Evolutionary conservation across 495 filamentous ascomycete genomes (phyloP).

Genomic region (Lentithecium fluviatile): DNA sequence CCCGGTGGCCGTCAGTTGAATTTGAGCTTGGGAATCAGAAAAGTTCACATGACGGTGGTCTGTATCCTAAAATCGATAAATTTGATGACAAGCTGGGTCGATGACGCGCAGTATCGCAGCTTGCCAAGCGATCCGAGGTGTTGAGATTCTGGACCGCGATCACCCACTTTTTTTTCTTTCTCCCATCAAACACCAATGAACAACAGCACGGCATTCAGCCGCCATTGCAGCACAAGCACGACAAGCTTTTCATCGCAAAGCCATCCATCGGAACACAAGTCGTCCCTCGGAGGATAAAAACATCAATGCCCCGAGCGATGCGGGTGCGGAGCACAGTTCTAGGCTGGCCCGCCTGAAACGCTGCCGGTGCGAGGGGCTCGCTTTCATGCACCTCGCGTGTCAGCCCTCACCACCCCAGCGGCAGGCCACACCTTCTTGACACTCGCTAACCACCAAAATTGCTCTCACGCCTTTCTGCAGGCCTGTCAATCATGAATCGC

Average conservation of each 20-base stretch:
- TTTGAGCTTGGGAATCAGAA: neutral
- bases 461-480: neutral
- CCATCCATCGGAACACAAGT: too few species aligned
- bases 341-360: conserved; percentile 19
- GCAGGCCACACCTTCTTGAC: conserved; percentile 27
- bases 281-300: neutral
- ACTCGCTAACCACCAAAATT: conserved; percentile 17
- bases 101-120: conserved; percentile 18
- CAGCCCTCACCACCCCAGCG: conserved; percentile 27
- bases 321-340: conserved; percentile 1
- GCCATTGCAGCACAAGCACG: too few species aligned
- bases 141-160: conserved; percentile 7
- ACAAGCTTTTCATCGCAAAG: too few species aligned
- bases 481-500: conserved; percentile 11
- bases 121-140: conserved; percentile 27
- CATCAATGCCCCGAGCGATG: neutral
- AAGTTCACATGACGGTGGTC: neutral
- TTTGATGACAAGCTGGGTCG: neutral
- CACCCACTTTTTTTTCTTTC: too few species aligned
- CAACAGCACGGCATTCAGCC: too few species aligned
- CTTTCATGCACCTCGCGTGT: conserved; percentile 18
- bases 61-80: neutral
- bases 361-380: conserved; percentile 11
- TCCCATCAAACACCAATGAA: too few species aligned
- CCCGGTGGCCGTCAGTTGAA: neutral